phyloP scores from a whole-genome alignment of 2,329 filamentous ascomycete genomes.

The Aspergillus floridensis region DNA sequence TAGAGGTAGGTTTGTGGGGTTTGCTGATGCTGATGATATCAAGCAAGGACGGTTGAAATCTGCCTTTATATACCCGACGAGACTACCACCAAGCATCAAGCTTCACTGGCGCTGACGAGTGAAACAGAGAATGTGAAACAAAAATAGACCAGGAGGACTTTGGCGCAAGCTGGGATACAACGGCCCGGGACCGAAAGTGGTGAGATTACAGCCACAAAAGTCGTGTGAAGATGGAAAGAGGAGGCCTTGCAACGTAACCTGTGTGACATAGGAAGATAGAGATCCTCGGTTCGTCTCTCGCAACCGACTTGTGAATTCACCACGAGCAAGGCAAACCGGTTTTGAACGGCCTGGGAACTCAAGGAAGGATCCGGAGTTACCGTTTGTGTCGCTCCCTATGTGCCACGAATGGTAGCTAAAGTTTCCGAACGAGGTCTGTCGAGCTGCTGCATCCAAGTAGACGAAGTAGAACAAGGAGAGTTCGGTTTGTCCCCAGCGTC shows the following conservation, averaged over 20 bases:
- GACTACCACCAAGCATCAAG: not conserved
- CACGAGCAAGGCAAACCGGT: slow-evolving; percentile 7
- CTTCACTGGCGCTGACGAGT: slow-evolving; percentile 5
- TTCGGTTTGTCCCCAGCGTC: not conserved
- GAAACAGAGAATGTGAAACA: slow-evolving; percentile 13
- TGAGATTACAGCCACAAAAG: not conserved
- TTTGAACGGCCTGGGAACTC: slow-evolving; percentile 2
- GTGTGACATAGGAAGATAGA: slow-evolving; percentile 16
- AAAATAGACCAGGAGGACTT: slow-evolving; percentile 9
- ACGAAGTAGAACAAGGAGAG: not conserved
- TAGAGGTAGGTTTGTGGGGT: not conserved
- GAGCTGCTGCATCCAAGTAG: not conserved
- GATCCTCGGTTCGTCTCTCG: slow-evolving; percentile 18
- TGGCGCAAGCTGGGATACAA: slow-evolving; percentile 3
- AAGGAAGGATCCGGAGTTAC: not conserved
- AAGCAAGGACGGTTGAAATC: not conserved
- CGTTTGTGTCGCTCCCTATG: not conserved
- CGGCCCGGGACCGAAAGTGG: slow-evolving; percentile 10
- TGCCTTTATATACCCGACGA: slow-evolving; percentile 16
- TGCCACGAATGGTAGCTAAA: not conserved
- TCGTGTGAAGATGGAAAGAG: slow-evolving; percentile 3
- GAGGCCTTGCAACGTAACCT: slow-evolving; percentile 1
- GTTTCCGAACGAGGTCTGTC: not conserved
- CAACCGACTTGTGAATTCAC: slow-evolving; percentile 6
- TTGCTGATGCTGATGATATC: slow-evolving; percentile 3